Evolutionary conservation across 257 asterid genomes (phyloP), one percentile per base, ranked within the genome.

Genomic region (Striga asiatica): DNA sequence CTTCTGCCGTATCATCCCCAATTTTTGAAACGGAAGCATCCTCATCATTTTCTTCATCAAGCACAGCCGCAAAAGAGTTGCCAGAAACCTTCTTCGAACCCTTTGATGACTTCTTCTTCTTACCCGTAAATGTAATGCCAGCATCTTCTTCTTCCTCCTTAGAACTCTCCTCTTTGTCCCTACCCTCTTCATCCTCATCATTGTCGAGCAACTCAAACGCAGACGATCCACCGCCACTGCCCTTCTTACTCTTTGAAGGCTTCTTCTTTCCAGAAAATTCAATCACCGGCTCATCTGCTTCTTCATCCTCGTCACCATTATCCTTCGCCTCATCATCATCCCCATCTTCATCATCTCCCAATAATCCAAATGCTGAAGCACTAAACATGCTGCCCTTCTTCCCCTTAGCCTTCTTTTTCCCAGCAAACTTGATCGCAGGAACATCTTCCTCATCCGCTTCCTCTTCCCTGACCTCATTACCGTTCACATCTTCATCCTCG

Each of bases 31-130:
- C 58, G 20, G 82, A 63, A 20, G 66, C 52, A 64, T 58, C 72
- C 12, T 73, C 83, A 9, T 69, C 79, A 58, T 67, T 65, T 32
- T 75, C 83, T 50, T 72, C 81, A 35, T 78, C 83, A 54, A 78
- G 76, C 45, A 68, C 35, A 34, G 72, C 73, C 2, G 76, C 69
- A 48, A 74, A 74, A 23, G 79, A 68, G 64, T 47, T 66, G 24
- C 65, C 76, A 50, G 67, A 41, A 39, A 64, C 58, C 73, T 82
- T 82, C 50, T 72, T 77, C 12, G 56, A 61, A 38, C 80, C 78
- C 72, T 74, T 85, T 8, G 78, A 76, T 22, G 79, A 64, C 72
- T 81, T 84, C 66, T 82, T 81, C 66, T 82, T 87, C 89, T 87
- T 88, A 67, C 93, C 97, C 0, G 84, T 61, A 65, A 88, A 88